Base-by-base conservation (phyloP, 768 basidiomycete genomes). In the Roridomyces roridus region DNA sequence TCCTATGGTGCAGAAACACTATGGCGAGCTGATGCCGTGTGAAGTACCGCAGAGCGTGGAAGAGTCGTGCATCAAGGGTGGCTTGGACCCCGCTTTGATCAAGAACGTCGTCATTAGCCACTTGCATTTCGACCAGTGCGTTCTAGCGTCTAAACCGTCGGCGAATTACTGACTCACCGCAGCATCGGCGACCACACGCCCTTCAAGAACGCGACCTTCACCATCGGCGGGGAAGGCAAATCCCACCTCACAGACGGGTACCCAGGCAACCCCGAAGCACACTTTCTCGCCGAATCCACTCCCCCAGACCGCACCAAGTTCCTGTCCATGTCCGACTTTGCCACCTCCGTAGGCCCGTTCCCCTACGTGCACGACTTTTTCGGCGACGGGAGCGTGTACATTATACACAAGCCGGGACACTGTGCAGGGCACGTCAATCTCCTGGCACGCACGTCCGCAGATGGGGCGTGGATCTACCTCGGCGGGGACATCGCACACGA, bases 371-470 rank as follows among this genome's bases (percentile, higher is more conserved):
- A 79, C 18, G 84, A 87, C 69, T 80, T 77, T 62, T 85, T 80
- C 60, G 77, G 77, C 18, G 85, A 88, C 57, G 85, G 85, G 7
- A 83, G 80, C 60, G 65, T 85, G 31, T 86, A 83, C 61, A 74
- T 87, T 58, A 65, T 87, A 55, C 81, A 87, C 60, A 77, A 84
- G 2, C 77, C 84, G 1, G 85, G 86, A 0, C 85, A 87, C 65
- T 64, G 84, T 26, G 67, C 71, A 1, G 86, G 86, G 0, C 85
- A 87, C 51, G 59, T 86, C 53, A 84, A 81, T 57, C 55, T 81
- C 31, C 76, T 85, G 11, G 82, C 74, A 6, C 82, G 85, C 43
- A 85, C 83, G 4, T 84, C 81, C 17, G 51, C 77, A 2, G 75
- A 79, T 18, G 82, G 82, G 11, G 77, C 70, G 1, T 87, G 85